Evolutionary conservation across 352 stramenopile species (phyloP).

Genomic region (Aphanomyces invadans): DNA sequence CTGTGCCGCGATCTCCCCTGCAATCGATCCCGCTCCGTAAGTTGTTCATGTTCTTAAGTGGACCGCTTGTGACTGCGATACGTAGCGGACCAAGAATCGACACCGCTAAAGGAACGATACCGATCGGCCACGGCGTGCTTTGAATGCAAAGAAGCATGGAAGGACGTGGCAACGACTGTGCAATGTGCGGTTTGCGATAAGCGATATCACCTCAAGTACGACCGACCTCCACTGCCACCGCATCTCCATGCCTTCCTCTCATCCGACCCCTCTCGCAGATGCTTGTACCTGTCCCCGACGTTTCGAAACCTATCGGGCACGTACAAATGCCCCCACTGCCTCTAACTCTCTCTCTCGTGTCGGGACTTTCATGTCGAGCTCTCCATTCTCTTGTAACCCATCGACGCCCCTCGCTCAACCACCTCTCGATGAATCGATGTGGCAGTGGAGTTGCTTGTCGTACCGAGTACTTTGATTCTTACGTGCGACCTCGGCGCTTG

Average conservation of each 20-base stretch:
- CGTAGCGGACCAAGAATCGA: constrained; percentile 24
- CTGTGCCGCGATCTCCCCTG: not conserved
- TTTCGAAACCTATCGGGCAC: constrained; percentile 15
- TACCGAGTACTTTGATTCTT: too few relatives aligned
- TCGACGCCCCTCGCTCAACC: too few relatives aligned
- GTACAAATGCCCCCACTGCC: constrained; percentile 20
- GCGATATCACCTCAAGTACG: constrained; percentile 19
- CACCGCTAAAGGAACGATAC: constrained; percentile 14
- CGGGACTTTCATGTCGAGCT: not conserved
- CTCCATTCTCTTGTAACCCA: too few relatives aligned
- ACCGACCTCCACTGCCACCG: too few relatives aligned
- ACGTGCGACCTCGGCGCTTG: too few relatives aligned
- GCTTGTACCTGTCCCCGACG: constrained; percentile 10
- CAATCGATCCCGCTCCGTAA: not conserved
- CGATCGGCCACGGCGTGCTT: not conserved
- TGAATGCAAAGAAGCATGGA: constrained; percentile 19
- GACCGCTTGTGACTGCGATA: not conserved
- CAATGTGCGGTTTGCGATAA: constrained; percentile 6
- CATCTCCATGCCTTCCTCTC: too few relatives aligned
- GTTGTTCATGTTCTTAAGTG: not conserved
- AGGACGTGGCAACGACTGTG: not conserved
- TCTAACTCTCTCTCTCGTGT: not conserved
- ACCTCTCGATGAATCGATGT: too few relatives aligned
- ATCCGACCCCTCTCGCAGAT: not conserved
- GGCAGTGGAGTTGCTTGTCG: too few relatives aligned